Percentiles rank a stretch among this genome's conserved stretches.
Evolutionary conservation across 495 filamentous ascomycete species (phyloP).

Genomic region (Trichocladium uniseriatum): DNA sequence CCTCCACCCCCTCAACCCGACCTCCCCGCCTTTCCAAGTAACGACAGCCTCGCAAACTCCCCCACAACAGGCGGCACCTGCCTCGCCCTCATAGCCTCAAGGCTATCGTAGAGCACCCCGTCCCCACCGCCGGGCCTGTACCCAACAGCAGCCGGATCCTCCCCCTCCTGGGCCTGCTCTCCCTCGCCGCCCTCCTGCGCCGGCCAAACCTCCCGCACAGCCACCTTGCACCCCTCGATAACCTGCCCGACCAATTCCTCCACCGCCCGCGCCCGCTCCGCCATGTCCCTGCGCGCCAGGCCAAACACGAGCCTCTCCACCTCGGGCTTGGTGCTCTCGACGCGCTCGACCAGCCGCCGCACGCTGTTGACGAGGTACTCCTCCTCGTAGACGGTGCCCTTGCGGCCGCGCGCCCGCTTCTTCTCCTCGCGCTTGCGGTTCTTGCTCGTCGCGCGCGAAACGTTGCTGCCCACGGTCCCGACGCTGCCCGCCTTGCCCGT

Average conservation of each 20-base stretch:
- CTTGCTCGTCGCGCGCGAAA: slow-evolving; percentile 68
- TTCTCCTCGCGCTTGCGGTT: slow-evolving; percentile 82
- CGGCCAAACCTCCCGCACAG: slow-evolving; percentile 60
- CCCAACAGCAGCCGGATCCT: slow-evolving; percentile 23
- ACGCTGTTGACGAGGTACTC: slow-evolving; percentile 89
- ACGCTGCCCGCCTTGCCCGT: slow-evolving; percentile 54
- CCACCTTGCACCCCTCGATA: slow-evolving; percentile 52
- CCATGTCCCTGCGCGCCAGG: slow-evolving; percentile 70
- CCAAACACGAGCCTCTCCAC: slow-evolving; percentile 62
- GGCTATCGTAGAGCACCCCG: slow-evolving; percentile 40
- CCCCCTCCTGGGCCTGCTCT: slow-evolving; percentile 8
- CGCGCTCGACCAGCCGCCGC: slow-evolving; percentile 70
- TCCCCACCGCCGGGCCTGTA: slow-evolving; percentile 40
- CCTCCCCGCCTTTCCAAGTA: slow-evolving; percentile 21
- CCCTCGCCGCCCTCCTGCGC: slow-evolving; percentile 13
- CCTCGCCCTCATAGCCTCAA: slow-evolving; percentile 36
- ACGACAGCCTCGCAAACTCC: slow-evolving; percentile 43
- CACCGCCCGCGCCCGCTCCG: slow-evolving; percentile 71
- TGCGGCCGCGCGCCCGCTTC: slow-evolving; percentile 87
- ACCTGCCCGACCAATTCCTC: slow-evolving; percentile 65
- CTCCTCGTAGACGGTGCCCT: slow-evolving; percentile 95
- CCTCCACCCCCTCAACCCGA: slow-evolving; percentile 14
- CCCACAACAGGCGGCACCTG: slow-evolving; percentile 40
- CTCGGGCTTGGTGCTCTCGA: slow-evolving; percentile 62
- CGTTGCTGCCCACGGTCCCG: slow-evolving; percentile 57